A percentile compares a stretch with the other conserved stretches of the same genome.
These are phyloP conservation scores for Pythium apleroticum DNA, from an alignment of 352 stramenopile genomes.

Conservation along the genomic window DNA sequence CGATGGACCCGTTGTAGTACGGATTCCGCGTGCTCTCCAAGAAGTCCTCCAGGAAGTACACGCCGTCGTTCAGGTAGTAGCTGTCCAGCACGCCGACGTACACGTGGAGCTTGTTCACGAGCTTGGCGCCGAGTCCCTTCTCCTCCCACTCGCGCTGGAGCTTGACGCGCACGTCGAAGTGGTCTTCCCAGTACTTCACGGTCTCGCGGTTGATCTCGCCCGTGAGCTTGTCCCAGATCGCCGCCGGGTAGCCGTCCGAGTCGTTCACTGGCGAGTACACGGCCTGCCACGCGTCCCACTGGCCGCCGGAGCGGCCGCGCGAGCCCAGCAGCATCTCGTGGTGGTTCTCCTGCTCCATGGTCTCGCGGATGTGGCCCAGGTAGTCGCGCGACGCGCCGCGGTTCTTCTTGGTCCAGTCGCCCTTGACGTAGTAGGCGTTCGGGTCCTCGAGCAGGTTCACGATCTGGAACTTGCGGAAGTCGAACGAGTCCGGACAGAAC, in stretches of 20 bases:
- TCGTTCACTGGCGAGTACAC: slow-evolving; percentile 68
- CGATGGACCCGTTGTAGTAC: slow-evolving; percentile 75
- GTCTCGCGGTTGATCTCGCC: slow-evolving; percentile 58
- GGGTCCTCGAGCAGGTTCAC: slow-evolving; percentile 60
- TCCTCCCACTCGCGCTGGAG: slow-evolving; percentile 65
- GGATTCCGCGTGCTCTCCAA: slow-evolving; percentile 54
- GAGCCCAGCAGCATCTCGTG: slow-evolving; percentile 65
- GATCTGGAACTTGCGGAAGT: slow-evolving; percentile 76
- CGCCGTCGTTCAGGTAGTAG: slow-evolving; percentile 76
- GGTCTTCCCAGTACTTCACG: slow-evolving; percentile 63
- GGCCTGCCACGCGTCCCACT: slow-evolving; percentile 78
- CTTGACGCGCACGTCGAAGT: slow-evolving; percentile 70
- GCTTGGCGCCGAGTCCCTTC: slow-evolving; percentile 48
- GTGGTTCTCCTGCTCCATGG: slow-evolving; percentile 78
- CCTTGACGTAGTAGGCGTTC: slow-evolving; percentile 68
- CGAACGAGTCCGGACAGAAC: slow-evolving; percentile 76
- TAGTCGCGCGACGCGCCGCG: slow-evolving; percentile 63
- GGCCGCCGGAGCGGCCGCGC: slow-evolving; percentile 59
- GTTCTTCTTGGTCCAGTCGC: slow-evolving; percentile 74
- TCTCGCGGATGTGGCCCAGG: slow-evolving; percentile 62
- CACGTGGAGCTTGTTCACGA: slow-evolving; percentile 77
- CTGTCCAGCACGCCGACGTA: slow-evolving; percentile 74
- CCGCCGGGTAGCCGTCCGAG: slow-evolving; percentile 53
- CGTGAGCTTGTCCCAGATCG: slow-evolving; percentile 69
- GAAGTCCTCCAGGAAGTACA: slow-evolving; percentile 71